Conservation (phyloP, 441 rosid species). For the Euphorbia corollata region DNA sequence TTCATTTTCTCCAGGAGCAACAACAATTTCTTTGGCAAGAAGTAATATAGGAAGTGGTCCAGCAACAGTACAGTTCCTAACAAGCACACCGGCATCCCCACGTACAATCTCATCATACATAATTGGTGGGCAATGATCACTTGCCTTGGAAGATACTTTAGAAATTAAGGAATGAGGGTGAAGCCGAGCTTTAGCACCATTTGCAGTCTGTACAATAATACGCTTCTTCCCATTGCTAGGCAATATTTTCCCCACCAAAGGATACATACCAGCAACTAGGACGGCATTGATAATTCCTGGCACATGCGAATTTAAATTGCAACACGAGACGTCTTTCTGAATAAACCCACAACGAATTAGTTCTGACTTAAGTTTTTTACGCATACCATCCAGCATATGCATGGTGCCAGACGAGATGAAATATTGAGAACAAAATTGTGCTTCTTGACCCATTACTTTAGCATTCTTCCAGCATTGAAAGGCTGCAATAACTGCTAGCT, state of each 20-base stretch:
- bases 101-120: slow-evolving; percentile 83
- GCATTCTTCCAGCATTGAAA: slow-evolving; percentile 88
- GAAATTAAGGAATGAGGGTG: slow-evolving; percentile 61
- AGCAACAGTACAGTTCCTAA: slow-evolving; percentile 60
- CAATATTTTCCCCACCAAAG: slow-evolving; percentile 67
- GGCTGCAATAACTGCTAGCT: slow-evolving; percentile 81
- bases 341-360: slow-evolving; percentile 58
- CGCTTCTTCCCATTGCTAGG: slow-evolving; percentile 47
- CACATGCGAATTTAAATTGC: slow-evolving; percentile 56
- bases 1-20: slow-evolving; percentile 42
- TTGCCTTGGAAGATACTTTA: slow-evolving; percentile 37
- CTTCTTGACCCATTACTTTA: slow-evolving; percentile 49
- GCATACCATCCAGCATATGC: slow-evolving; percentile 79
- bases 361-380: slow-evolving; percentile 72
- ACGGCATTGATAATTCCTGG: slow-evolving; percentile 78
- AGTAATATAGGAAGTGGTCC: slow-evolving; percentile 68
- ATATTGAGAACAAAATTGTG: slow-evolving; percentile 66
- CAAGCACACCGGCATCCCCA: slow-evolving; percentile 70
- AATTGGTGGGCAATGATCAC: slow-evolving; percentile 44
- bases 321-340: slow-evolving; percentile 50
- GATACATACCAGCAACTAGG: slow-evolving; percentile 85
- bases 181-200: slow-evolving; percentile 67
- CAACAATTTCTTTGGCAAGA: slow-evolving; percentile 74
- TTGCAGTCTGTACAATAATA: slow-evolving; percentile 53
- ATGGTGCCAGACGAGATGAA: slow-evolving; percentile 67